These are phyloP conservation scores for Calocybe gangraenosa DNA, from an alignment of 768 basidiomycete genomes.

Conservation along the genomic window DNA sequence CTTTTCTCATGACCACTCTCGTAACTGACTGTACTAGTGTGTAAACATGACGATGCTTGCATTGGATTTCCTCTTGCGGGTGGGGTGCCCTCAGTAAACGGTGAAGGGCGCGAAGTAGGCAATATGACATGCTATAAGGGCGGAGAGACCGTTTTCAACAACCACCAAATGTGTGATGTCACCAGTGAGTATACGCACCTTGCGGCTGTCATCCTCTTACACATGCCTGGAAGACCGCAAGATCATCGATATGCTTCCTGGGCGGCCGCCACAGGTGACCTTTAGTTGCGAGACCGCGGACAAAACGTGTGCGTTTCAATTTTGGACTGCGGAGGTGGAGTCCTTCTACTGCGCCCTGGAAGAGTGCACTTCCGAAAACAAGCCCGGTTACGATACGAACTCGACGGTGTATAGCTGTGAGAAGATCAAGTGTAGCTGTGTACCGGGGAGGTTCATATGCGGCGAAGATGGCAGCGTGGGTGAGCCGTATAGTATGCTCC, in stretches of 20 bases:
- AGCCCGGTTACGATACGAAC: slow-evolving; percentile 60
- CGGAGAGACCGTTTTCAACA: slow-evolving; percentile 89
- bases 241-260: slow-evolving; percentile 89
- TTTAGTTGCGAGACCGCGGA: slow-evolving; percentile 77
- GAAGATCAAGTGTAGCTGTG: slow-evolving; percentile 83
- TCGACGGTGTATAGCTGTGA: slow-evolving; percentile 77
- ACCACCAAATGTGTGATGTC: slow-evolving; percentile 98
- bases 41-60: slow-evolving; percentile 79
- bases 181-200: slow-evolving; percentile 68
- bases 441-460: slow-evolving; percentile 93
- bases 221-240: slow-evolving; percentile 67
- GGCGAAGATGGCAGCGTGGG: slow-evolving; percentile 93
- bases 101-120: slow-evolving; percentile 30
- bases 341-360: slow-evolving; percentile 93
- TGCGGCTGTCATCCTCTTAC: not conserved
- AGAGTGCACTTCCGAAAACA: slow-evolving; percentile 50
- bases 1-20: not conserved
- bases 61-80: slow-evolving; percentile 67
- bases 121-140: slow-evolving; percentile 95
- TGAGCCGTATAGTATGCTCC: slow-evolving; percentile 32
- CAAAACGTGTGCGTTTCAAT: slow-evolving; percentile 87
- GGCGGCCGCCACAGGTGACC: slow-evolving; percentile 90
- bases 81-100: slow-evolving; percentile 32
- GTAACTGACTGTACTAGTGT: slow-evolving; percentile 51
- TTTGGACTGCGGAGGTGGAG: slow-evolving; percentile 94